Evolutionary conservation across 208 protist species (phyloP).

Genomic region (Trypanosoma cruzi): DNA sequence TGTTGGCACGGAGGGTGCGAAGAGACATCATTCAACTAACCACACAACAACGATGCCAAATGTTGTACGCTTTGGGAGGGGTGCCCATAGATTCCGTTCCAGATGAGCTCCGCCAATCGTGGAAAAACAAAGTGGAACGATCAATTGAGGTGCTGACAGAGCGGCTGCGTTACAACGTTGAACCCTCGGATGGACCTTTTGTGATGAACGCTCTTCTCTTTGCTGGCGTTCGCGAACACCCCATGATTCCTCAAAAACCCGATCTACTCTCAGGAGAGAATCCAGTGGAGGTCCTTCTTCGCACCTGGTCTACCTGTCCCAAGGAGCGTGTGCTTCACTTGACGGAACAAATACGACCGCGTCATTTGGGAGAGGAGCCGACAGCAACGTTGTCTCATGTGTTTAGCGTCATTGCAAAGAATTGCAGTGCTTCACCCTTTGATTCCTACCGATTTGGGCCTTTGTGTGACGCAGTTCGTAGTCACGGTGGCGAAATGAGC

Average conservation of each 20-base stretch:
- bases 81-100: constrained; percentile 42
- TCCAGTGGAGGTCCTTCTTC: constrained; percentile 78
- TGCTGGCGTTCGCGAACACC: constrained; percentile 70
- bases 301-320: constrained; percentile 64
- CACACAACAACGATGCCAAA: constrained; percentile 67
- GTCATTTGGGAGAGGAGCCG: constrained; percentile 54
- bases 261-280: constrained; percentile 41
- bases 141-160: constrained; percentile 51
- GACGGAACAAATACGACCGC: constrained; percentile 69
- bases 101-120: constrained; percentile 44
- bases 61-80: constrained; percentile 78
- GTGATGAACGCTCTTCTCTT: constrained; percentile 79
- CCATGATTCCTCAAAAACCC: constrained; percentile 55
- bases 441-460: constrained; percentile 65
- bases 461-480: constrained; percentile 66
- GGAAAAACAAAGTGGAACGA: constrained; percentile 61
- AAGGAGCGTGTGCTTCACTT: constrained; percentile 80
- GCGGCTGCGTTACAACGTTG: constrained; percentile 55
- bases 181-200: constrained; percentile 66
- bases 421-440: constrained; percentile 31
- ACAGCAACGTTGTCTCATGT: constrained; percentile 52
- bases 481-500: constrained; percentile 58
- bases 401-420: constrained; percentile 56
- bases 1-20: constrained; percentile 64
- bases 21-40: constrained; percentile 51